Evolutionary conservation across 306 rosid genomes (phyloP), one percentile per base, ranked within the genome.

Genomic region (Cercis canadensis): DNA sequence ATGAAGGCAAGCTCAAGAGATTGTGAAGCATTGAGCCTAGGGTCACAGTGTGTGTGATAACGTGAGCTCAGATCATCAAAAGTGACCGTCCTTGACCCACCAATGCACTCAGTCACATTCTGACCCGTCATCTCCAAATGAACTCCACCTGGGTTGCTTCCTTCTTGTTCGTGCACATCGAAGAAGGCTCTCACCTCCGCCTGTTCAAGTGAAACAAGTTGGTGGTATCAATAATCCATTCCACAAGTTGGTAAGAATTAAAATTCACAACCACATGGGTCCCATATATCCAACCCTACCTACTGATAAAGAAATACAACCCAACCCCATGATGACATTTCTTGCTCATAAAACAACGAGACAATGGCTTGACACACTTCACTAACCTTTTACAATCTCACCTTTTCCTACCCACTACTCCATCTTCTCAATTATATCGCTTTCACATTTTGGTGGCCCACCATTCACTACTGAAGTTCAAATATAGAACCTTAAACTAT

Each of bases 21-120:
- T 75, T 94, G 99, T 10, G 99, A 94, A 61, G 99, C 97, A 61
- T 94, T 94, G 56, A 94, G 96, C 73, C 99, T 84, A 0, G 99
- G 99, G 78, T 94, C 99, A 49, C 99, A 94, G 86, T 94, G 99
- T 29, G 99, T 94, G 88, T 94, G 99, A 85, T 94, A 94, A 72
- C 99, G 97, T 0, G 97, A 91, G 80, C 97, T 60, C 83, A 94
- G 75, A 78, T 94, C 99, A 53, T 94, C 97, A 0, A 91, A 94
- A 6, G 99, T 94, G 57, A 94, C 99, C 0, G 97, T 89, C 56
- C 91, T 86, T 19, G 99, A 91, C 58, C 99, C 99, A 15, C 99
- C 99, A 10, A 94, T 94, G 91, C 99, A 94, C 84, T 94, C 99
- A 0, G 99, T 94, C 87, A 94, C 99, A 37, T 94, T 94, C 81